These are phyloP conservation scores for Calocera viscosa DNA, from an alignment of 768 basidiomycete genomes.

Conservation along the genomic window DNA sequence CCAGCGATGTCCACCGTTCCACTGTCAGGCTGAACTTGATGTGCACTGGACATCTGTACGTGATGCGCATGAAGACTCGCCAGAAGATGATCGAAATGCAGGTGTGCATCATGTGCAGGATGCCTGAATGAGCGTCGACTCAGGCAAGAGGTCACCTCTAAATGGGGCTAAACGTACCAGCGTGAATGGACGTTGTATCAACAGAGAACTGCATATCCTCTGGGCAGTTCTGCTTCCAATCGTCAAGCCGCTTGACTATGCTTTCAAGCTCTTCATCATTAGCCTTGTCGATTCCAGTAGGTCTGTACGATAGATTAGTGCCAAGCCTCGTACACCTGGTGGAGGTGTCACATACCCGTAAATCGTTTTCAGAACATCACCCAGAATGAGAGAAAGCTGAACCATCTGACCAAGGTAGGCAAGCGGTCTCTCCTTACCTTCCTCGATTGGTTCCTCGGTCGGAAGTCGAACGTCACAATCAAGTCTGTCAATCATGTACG, in stretches of 20 bases:
- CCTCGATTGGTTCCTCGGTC: constrained; percentile 46
- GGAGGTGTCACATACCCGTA: constrained; percentile 49
- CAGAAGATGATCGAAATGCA: constrained; percentile 95
- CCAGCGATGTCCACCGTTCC: constrained; percentile 64
- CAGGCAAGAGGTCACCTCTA: too few relatives aligned
- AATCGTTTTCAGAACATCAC: constrained; percentile 81
- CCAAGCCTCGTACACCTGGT: constrained; percentile 12
- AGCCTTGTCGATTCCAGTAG: constrained; percentile 39
- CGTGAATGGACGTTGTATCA: constrained; percentile 46
- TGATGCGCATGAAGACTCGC: constrained; percentile 97
- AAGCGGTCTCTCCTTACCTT: constrained; percentile 19
- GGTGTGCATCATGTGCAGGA: constrained; percentile 77
- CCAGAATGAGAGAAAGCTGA: constrained; percentile 80
- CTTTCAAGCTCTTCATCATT: constrained; percentile 65
- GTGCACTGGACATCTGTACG: constrained; percentile 80
- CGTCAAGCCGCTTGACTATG: constrained; percentile 52
- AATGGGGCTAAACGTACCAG: constrained; percentile 42
- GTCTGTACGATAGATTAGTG: neutral
- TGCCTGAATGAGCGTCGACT: constrained; percentile 35
- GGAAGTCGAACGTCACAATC: constrained; percentile 94
- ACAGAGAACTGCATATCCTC: constrained; percentile 68
- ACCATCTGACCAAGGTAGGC: constrained; percentile 80
- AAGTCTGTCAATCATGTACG: constrained; percentile 89
- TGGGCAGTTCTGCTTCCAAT: constrained; percentile 70
- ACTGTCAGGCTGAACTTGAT: constrained; percentile 75